Conservation (phyloP, 1,284 basidiomycete genomes). For the Exobasidium rhododendri region DNA sequence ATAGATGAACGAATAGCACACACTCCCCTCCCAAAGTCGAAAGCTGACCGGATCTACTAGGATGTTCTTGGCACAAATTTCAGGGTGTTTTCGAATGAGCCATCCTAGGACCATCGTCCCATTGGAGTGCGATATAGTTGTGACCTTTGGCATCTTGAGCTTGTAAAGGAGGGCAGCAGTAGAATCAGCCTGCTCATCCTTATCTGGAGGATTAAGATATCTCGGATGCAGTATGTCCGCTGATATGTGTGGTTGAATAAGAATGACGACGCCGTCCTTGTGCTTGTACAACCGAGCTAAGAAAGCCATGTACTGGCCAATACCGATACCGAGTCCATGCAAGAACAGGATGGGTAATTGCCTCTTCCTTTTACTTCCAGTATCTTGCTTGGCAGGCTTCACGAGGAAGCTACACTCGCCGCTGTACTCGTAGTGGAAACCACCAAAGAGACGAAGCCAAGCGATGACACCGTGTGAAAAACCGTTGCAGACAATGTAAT, state of each 20-base stretch:
- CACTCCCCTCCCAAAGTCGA: conserved; percentile 28
- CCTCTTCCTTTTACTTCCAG: neutral
- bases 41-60: conserved; percentile 29
- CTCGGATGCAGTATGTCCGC: conserved; percentile 15
- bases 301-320: conserved; percentile 25
- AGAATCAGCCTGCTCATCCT: conserved; percentile 23
- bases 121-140: conserved; percentile 23
- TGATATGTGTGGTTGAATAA: conserved; percentile 26
- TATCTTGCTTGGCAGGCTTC: neutral
- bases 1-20: conserved; percentile 22
- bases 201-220: conserved; percentile 21
- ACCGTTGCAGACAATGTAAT: conserved; percentile 22
- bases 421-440: conserved; percentile 14
- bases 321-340: conserved; percentile 29
- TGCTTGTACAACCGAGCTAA: conserved; percentile 18
- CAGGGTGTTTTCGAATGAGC: conserved; percentile 20
- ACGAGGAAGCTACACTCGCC: conserved; percentile 25
- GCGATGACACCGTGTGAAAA: conserved; percentile 5
- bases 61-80: conserved; percentile 20
- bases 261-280: conserved; percentile 20
- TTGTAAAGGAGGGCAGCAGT: conserved; percentile 5
- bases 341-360: conserved; percentile 24
- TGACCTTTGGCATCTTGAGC: conserved; percentile 12
- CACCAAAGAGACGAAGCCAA: conserved; percentile 6
- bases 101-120: conserved; percentile 29